A percentile compares a stretch with the other conserved stretches of the same genome.
phyloP scores from a whole-genome alignment of 306 rosid species.

The Cicer judaicum region DNA sequence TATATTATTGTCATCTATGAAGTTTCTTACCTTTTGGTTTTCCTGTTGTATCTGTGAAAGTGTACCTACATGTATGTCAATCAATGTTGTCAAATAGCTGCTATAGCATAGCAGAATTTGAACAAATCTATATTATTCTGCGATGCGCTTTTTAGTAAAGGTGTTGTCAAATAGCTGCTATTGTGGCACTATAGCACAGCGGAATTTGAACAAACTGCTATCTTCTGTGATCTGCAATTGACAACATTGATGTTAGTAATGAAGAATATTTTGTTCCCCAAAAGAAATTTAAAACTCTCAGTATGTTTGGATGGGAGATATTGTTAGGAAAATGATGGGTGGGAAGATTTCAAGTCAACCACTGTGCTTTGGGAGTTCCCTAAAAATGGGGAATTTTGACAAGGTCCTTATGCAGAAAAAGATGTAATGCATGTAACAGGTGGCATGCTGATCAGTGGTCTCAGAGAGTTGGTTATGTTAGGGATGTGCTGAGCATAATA shows the following conservation, averaged over 20 bases:
- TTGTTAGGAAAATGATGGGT: conserved; percentile 13
- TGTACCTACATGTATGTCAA: background rate
- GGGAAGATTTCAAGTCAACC: conserved; percentile 9
- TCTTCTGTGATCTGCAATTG: too few species aligned
- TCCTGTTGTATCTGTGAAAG: background rate
- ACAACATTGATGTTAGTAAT: background rate
- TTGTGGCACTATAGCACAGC: too few species aligned
- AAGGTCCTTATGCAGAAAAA: background rate
- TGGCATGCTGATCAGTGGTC: background rate
- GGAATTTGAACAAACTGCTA: too few species aligned
- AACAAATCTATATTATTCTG: too few species aligned
- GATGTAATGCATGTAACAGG: conserved; percentile 1
- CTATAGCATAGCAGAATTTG: too few species aligned
- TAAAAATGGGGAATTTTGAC: conserved; percentile 13
- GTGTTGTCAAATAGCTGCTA: too few species aligned
- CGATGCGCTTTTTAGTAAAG: too few species aligned
- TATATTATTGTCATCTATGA: conserved; percentile 40
- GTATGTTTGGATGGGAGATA: conserved; percentile 10
- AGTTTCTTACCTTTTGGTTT: conserved; percentile 8
- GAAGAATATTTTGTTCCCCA: conserved; percentile 9
- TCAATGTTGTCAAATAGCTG: too few species aligned
- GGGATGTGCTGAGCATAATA: background rate
- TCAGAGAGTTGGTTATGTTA: background rate
- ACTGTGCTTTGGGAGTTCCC: background rate
- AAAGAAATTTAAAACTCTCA: background rate